Percentiles rank a stretch among this genome's conserved stretches.
phyloP scores from a whole-genome alignment of 2,329 filamentous ascomycete genomes.

The Cadophora luteo-olivacea region DNA sequence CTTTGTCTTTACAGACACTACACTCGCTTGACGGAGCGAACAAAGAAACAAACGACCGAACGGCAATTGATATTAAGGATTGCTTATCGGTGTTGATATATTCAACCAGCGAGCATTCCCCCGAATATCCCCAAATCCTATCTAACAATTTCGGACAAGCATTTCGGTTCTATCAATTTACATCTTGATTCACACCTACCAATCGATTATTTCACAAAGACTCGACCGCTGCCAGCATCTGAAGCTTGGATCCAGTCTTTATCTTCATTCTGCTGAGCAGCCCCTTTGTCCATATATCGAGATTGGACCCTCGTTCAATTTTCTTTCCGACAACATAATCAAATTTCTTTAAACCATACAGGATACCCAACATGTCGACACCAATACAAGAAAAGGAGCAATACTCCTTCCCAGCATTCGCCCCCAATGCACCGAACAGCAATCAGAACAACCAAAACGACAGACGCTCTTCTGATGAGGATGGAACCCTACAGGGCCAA shows the following conservation, averaged over 20 bases:
- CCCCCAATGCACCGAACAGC: slow-evolving; percentile 27
- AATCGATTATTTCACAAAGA: too few species aligned
- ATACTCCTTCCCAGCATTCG: slow-evolving; percentile 43
- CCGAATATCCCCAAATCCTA: background rate
- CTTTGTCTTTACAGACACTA: slow-evolving; percentile 17
- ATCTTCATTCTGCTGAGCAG: slow-evolving; percentile 17
- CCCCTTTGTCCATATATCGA: background rate
- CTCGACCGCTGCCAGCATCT: background rate
- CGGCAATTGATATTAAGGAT: background rate
- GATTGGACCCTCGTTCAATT: slow-evolving; percentile 1
- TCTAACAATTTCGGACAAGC: background rate
- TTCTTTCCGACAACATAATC: background rate
- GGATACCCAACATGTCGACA: slow-evolving; percentile 38
- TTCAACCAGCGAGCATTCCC: slow-evolving; percentile 7
- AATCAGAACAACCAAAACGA: slow-evolving; percentile 22
- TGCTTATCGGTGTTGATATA: background rate
- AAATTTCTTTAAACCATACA: background rate
- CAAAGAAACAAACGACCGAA: background rate
- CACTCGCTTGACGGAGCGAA: slow-evolving; percentile 13
- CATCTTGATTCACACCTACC: background rate
- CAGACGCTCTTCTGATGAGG: slow-evolving; percentile 43
- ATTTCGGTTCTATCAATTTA: background rate
- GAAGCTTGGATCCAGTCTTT: background rate
- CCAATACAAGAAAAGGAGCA: slow-evolving; percentile 42
- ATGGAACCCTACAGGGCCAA: slow-evolving; percentile 43